Base-by-base conservation (phyloP, 140 eudicot genomes). In the Erigeron philadelphicus region DNA sequence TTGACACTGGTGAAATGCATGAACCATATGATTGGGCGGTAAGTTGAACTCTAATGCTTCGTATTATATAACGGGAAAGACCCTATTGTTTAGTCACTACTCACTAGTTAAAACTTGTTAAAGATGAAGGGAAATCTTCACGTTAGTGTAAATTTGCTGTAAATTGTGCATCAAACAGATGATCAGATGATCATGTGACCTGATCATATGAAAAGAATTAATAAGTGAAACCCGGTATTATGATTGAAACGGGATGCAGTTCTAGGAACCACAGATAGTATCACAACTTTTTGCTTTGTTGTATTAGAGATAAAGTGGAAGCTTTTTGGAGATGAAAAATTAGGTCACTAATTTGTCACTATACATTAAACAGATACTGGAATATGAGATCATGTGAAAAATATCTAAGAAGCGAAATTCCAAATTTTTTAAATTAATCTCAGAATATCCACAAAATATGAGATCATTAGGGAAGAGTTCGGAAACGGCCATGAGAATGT, bases 11-110 rank as follows among this genome's bases (percentile, higher is more conserved):
- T 74, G 88, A 83, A 80, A 83, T 83, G 88, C 78, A 70, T 68
- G 70, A 73, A 79, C 88, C 88, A 43, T 84, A 84, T 62, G 88
- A 77, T 57, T 84, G 88, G 88, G 88, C 88, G 49, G 88, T 84
- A 55, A 55, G 83, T 56, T 53, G 6, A 58, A 11, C 54, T 35
- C 2, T 53, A 12, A 11, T 35, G 38, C 38, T 31, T 23, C 65
- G 40, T 12, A 25, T 35, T 13, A 31, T 54, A 50, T 23, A 68
- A 38, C 25, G 7, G 42, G 74, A 53, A 41, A 68, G 10, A 8
- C 44, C 69, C 19, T 13, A 50, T 50, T 50, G 56, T 50, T 5
- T 5, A n/a, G 25, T 31, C n/a, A n/a, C n/a, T n/a, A n/a, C n/a
- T 31, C 38, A 31, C 38, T 11, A 48, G 55, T 12, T 10, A 2